These are phyloP conservation scores for Fraxinus angustifolia DNA, from an alignment of 305 asterid genomes.

Conservation along the genomic window DNA sequence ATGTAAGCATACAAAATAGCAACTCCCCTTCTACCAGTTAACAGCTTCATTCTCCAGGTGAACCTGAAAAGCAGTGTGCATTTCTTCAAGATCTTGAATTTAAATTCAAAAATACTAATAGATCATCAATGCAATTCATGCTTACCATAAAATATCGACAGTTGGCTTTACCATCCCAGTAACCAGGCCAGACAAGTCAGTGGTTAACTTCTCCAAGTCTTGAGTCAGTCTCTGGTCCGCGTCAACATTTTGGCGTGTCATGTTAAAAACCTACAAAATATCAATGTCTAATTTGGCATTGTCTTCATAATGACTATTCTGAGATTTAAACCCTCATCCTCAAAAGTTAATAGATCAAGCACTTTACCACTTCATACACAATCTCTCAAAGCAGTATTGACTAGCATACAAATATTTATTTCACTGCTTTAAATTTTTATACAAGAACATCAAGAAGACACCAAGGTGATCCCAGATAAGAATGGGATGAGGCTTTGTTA, in stretches of 20 bases:
- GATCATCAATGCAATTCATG: slow-evolving; percentile 20
- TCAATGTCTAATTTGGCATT: slow-evolving; percentile 13
- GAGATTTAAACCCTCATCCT: slow-evolving; percentile 15
- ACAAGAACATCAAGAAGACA: slow-evolving; percentile 15
- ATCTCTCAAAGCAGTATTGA: slow-evolving; percentile 9
- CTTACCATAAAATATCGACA: slow-evolving; percentile 92
- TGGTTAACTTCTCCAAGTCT: slow-evolving; percentile 91
- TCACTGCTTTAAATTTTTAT: not conserved
- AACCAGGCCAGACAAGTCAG: slow-evolving; percentile 91
- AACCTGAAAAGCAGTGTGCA: slow-evolving; percentile 60
- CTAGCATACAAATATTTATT: slow-evolving; percentile 12
- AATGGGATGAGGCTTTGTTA: not conserved
- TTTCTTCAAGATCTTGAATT: slow-evolving; percentile 14
- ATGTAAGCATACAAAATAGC: slow-evolving; percentile 87
- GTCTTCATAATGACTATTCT: slow-evolving; percentile 11
- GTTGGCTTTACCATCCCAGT: slow-evolving; percentile 99
- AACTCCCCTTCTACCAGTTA: slow-evolving; percentile 95
- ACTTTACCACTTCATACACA: slow-evolving; percentile 9
- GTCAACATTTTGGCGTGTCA: slow-evolving; percentile 64
- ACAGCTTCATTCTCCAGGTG: slow-evolving; percentile 97
- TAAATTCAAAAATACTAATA: slow-evolving; percentile 11
- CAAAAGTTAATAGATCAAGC: slow-evolving; percentile 16
- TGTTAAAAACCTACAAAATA: slow-evolving; percentile 65
- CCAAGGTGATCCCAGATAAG: not conserved
- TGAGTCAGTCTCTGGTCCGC: slow-evolving; percentile 98